phyloP scores from a whole-genome alignment of 2,329 filamentous ascomycete genomes.

The Dactylellina leptospora region DNA sequence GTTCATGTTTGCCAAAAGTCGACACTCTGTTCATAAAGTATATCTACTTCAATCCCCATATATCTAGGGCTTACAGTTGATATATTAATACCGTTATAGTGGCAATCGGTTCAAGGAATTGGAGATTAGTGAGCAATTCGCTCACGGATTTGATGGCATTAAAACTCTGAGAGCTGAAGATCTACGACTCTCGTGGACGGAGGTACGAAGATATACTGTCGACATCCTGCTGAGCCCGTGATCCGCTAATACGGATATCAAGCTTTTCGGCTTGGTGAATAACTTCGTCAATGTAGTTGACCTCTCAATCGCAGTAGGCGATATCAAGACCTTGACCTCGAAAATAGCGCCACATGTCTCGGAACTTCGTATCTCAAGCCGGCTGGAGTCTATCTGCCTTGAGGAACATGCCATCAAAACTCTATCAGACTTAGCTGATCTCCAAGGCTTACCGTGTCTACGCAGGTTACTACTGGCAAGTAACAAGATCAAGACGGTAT shows the following conservation, averaged over 20 bases:
- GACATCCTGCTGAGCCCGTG: background rate
- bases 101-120: conserved; percentile 39
- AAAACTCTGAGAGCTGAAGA: conserved; percentile 41
- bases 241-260: conserved; percentile 3
- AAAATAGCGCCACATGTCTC: conserved; percentile 27
- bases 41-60: background rate
- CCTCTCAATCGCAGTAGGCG: conserved; percentile 44
- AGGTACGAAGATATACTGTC: conserved; percentile 23
- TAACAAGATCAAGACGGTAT: conserved; percentile 71
- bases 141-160: conserved; percentile 49
- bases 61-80: background rate
- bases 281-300: conserved; percentile 38
- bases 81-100: conserved; percentile 21
- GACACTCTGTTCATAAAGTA: conserved; percentile 76
- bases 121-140: conserved; percentile 22
- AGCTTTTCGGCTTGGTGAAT: conserved; percentile 36
- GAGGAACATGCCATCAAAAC: conserved; percentile 75
- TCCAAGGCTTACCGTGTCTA: conserved; percentile 66
- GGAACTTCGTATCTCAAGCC: conserved; percentile 31
- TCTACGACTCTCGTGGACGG: conserved; percentile 35
- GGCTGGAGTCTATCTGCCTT: conserved; percentile 67
- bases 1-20: conserved; percentile 73
- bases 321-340: conserved; percentile 10
- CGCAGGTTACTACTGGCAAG: conserved; percentile 76
- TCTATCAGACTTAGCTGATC: conserved; percentile 67